phyloP scores from a whole-genome alignment of 768 basidiomycete genomes.

The Rhizopogon roseolus region DNA sequence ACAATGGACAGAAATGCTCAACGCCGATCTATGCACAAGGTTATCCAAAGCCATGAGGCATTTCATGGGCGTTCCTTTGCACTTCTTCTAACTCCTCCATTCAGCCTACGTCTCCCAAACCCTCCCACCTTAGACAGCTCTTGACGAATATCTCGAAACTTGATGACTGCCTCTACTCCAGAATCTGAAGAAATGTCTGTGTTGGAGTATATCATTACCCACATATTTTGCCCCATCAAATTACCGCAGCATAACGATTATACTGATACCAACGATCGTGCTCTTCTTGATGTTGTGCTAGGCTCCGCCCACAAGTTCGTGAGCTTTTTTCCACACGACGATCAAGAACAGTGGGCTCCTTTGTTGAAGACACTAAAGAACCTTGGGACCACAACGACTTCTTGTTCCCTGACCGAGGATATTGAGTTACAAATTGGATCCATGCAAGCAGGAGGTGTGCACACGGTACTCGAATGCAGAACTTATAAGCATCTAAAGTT shows the following conservation, averaged over 20 bases:
- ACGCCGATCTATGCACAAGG: background rate
- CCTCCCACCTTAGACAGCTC: background rate
- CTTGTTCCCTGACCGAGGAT: background rate
- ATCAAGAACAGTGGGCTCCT: too few species aligned
- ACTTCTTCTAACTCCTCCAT: background rate
- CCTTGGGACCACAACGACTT: conserved; percentile 2
- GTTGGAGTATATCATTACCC: conserved; percentile 4
- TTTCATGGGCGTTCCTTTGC: background rate
- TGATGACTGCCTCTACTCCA: background rate
- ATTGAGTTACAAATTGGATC: conserved; percentile 7
- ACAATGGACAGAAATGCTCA: background rate
- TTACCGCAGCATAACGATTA: too few species aligned
- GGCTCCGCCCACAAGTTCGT: too few species aligned
- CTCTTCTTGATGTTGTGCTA: too few species aligned
- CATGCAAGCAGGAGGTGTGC: conserved; percentile 21
- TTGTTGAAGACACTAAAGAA: background rate
- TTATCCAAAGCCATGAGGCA: background rate
- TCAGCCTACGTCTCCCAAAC: background rate
- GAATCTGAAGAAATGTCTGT: background rate
- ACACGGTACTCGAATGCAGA: background rate
- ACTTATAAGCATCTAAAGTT: background rate
- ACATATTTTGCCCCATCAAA: conserved; percentile 9
- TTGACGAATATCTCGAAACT: background rate
- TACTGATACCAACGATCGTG: too few species aligned
- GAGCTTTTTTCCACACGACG: too few species aligned